A percentile compares a stretch with the other conserved stretches of the same genome.
phyloP scores from a whole-genome alignment of 2,329 filamentous ascomycete genomes.

The Neofusicoccum laricinum region DNA sequence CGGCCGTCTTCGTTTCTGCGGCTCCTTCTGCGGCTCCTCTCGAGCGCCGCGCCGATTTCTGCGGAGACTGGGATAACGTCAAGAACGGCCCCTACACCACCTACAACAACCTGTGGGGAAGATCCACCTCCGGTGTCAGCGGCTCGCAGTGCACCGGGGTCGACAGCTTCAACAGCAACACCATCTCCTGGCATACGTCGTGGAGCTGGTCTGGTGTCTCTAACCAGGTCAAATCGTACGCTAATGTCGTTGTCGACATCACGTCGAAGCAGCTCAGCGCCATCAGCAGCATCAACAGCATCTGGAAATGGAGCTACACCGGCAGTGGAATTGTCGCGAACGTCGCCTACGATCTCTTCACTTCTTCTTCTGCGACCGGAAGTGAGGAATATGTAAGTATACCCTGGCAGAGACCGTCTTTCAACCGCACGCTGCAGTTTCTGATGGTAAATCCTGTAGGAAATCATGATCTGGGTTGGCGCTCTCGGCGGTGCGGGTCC shows the following conservation, averaged over 20 bases:
- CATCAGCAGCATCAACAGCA: conserved; percentile 43
- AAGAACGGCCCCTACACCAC: conserved; percentile 29
- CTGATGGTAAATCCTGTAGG: neutral
- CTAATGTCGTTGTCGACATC: conserved; percentile 30
- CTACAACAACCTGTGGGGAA: conserved; percentile 46
- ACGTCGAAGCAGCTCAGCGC: conserved; percentile 27
- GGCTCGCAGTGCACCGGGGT: conserved; percentile 48
- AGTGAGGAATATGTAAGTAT: conserved; percentile 44
- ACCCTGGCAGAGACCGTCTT: neutral
- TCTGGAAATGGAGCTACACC: conserved; percentile 51
- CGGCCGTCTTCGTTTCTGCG: conserved; percentile 28
- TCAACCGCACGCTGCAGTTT: neutral
- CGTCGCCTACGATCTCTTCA: conserved; percentile 63
- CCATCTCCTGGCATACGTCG: conserved; percentile 44
- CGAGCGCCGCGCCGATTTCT: conserved; percentile 32
- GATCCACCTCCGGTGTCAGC: conserved; percentile 32
- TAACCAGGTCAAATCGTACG: conserved; percentile 42
- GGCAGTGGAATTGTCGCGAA: conserved; percentile 52
- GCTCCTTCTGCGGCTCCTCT: conserved; percentile 26
- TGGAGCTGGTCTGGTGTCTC: conserved; percentile 41
- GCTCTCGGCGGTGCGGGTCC: conserved; percentile 57
- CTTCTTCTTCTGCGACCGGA: conserved; percentile 45
- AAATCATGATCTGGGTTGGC: conserved; percentile 64
- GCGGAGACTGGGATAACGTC: conserved; percentile 30
- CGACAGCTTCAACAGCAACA: conserved; percentile 35